Evolutionary conservation across 331 rosid genomes (phyloP).

Genomic region (Cydonia oblonga): DNA sequence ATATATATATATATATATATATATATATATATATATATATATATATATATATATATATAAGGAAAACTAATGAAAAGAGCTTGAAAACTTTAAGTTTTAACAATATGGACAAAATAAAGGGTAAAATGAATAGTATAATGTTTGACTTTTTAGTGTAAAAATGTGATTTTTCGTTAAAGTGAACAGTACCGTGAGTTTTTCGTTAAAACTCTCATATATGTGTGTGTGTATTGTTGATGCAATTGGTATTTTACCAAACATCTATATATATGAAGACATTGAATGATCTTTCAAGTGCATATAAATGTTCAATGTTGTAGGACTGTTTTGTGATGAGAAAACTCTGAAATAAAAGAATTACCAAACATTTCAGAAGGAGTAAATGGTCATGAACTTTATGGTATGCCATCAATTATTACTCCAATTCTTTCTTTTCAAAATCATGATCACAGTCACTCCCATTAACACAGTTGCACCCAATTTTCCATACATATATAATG

Average conservation of each 20-base stretch:
- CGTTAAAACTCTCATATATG: too few relatives aligned
- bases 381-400: conserved; percentile 12
- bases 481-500: conserved; percentile 15
- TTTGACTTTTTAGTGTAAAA: too few relatives aligned
- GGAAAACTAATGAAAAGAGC: too few relatives aligned
- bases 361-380: not conserved
- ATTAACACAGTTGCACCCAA: conserved; percentile 29
- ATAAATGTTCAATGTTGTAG: not conserved
- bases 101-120: too few relatives aligned
- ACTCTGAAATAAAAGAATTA: not conserved
- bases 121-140: too few relatives aligned
- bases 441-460: conserved; percentile 67
- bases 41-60: too few relatives aligned
- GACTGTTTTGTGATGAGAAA: not conserved
- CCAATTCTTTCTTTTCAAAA: conserved; percentile 38
- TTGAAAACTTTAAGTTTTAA: too few relatives aligned
- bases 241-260: not conserved
- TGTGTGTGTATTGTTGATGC: not conserved
- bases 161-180: too few relatives aligned
- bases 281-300: not conserved
- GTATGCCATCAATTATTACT: conserved; percentile 23
- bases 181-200: too few relatives aligned
- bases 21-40: too few relatives aligned
- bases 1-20: too few relatives aligned
- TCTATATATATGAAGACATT: not conserved